A percentile compares a stretch with the other conserved stretches of the same genome.
Conservation (phyloP, 1,284 basidiomycete species). For the Naganishia liquefaciens region DNA sequence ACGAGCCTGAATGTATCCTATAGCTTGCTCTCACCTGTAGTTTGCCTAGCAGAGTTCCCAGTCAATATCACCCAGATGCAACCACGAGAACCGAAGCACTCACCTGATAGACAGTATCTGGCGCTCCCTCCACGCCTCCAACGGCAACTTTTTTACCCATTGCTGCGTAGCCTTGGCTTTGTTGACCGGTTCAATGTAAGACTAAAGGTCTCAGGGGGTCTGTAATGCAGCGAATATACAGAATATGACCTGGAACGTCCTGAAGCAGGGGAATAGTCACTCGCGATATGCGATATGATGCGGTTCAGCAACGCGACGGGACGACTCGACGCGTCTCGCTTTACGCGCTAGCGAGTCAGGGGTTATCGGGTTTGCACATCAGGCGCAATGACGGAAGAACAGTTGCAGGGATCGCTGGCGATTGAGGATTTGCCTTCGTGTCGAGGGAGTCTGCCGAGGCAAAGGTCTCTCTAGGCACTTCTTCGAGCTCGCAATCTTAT, state of each 20-base stretch:
- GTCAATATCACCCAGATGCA: not conserved
- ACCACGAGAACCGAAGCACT: slow-evolving; percentile 18
- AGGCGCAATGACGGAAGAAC: not conserved
- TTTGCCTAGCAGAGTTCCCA: slow-evolving; percentile 37
- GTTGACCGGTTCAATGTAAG: not conserved
- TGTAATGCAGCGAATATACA: too few relatives aligned
- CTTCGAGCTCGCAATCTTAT: too few relatives aligned
- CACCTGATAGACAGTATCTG: slow-evolving; percentile 49
- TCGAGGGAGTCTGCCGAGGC: too few relatives aligned
- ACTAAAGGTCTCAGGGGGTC: too few relatives aligned
- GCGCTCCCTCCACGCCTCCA: slow-evolving; percentile 37
- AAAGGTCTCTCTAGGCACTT: too few relatives aligned
- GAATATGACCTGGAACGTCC: not conserved
- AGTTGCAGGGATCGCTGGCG: not conserved
- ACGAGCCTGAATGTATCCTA: not conserved
- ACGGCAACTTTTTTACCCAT: slow-evolving; percentile 41
- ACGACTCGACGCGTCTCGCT: not conserved
- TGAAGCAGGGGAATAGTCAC: not conserved
- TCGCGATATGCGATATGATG: not conserved
- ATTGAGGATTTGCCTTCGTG: not conserved
- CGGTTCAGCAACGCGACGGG: not conserved
- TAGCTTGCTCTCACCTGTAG: slow-evolving; percentile 37
- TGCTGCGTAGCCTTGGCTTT: not conserved
- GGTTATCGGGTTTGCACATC: not conserved
- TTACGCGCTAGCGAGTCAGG: not conserved